Base-by-base conservation (phyloP, 1,139 yeast species). In the Candida sp. region DNA sequence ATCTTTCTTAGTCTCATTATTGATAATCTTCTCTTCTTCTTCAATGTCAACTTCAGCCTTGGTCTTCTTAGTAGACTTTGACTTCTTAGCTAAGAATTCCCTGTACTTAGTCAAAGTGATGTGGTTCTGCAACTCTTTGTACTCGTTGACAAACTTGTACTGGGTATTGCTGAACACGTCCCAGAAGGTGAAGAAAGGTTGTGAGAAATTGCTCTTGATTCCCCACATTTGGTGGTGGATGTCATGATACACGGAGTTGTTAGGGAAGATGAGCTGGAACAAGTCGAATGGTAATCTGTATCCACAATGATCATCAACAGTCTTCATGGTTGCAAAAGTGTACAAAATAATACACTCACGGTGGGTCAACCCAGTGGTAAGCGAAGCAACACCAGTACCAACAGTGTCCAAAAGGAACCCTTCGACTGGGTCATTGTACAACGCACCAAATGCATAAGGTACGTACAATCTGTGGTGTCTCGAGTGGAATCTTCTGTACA, bases 251-350 rank as follows among this genome's bases (percentile, higher is more conserved):
- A 92, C 88, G 9, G 98, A 90, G 64, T 94, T 93, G 73, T 94
- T 94, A 55, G 98, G 98, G 80, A 94, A 94, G 12, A 93, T 52
- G 41, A 84, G 66, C 73, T 94, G 99, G 77, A 94, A 89, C 33
- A 93, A 85, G 68, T 94, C 99, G 68, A 75, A 89, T 17, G 98
- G 99, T 53, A 94, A 75, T 44, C 92, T 85, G 70, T 93, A 94
- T 22, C 99, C 99, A 70, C 98, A 94, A 70, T 94, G 99, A 69
- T 94, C 99, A 68, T 94, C 99, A 48, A 94, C 97, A 1, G 99
- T 94, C 71, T 94, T 94, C 81, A 94, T 71, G 5, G 99, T 94
- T 12, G 97, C 90, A 68, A 94, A 90, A 3, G 94, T 86, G 71
- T 80, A 94, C 53, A 94, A 75, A 23, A 88, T 59, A 34, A 89